Base-by-base conservation (phyloP, 2,329 filamentous ascomycete genomes). In the Scleromitrula shiraiana region DNA sequence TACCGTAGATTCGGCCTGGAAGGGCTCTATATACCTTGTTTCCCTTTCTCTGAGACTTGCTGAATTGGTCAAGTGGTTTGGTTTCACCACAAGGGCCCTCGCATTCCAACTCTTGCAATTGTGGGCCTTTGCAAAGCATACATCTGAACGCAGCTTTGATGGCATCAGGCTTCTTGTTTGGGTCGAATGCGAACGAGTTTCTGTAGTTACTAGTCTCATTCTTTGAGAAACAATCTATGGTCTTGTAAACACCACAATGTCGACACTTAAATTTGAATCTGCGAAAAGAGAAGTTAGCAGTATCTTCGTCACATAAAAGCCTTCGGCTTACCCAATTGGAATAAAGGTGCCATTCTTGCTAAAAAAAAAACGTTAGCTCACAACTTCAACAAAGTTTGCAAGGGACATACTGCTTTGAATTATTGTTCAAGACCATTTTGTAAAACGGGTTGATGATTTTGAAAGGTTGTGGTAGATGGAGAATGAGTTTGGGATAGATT, bases 21-120 rank as follows among this genome's bases (percentile, higher is more conserved):
- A 24, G 5, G 2, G 7, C 19, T n/a, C 23, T 12, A 43, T 35
- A 12, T 29, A 33, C 41, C 19, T 44, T 33, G 24, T 39, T 30
- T 72, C 65, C 33, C 23, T 58, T 63, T 67, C 61, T 76, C 70
- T 57, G 46, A 6, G 55, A 54, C 53, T 74, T 78, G 15, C 70
- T 68, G 53, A 77, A 80, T 0, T 65, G 63, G 5, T 73, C 68
- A 2, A 76, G 49, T 1, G 43, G 63, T 55, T 76, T 76, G 2
- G 62, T 66, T 48, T 67, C 57, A 17, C 66, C 59, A 56, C 77
- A 80, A 32, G 56, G 58, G 30, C 69, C 62, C 26, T 54, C 58
- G 54, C 76, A 80, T 7, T 65, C 62, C 23, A 78, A 56, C 54
- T 79, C 76, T 4, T 67, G 60, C 2, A 65, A 52, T 39, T 69